Conservation (phyloP, 2,329 filamentous ascomycete genomes). For the Fusarium sp. region DNA sequence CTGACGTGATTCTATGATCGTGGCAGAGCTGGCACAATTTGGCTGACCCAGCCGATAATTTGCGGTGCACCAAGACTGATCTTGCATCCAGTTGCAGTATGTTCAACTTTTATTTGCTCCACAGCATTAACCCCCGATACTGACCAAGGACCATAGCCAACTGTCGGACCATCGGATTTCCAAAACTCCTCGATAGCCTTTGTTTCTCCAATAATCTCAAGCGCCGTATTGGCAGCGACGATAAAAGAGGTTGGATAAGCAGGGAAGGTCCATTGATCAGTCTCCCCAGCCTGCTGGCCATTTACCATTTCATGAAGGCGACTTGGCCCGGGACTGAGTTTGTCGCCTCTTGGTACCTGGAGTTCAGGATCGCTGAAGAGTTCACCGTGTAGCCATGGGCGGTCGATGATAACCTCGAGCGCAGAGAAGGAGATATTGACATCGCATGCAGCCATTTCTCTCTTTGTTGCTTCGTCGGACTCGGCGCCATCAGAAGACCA, state of each 20-base stretch:
- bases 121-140: background rate
- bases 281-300: fast-evolving
- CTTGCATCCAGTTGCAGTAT: background rate
- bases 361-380: background rate
- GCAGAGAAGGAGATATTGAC: background rate
- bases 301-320: background rate
- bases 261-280: background rate
- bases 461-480: background rate
- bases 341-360: fast-evolving
- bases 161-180: fast-evolving
- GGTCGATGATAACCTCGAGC: background rate
- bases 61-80: background rate
- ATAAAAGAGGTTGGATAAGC: background rate
- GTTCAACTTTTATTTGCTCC: background rate
- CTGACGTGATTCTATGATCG: background rate
- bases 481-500: background rate
- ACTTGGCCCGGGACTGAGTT: background rate
- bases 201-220: background rate
- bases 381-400: background rate
- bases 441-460: background rate
- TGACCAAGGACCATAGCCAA: background rate
- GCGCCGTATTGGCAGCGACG: background rate
- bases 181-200: background rate
- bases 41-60: background rate
- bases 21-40: background rate